phyloP scores from a whole-genome alignment of 192 early-diverging fungal genomes.

The Physocladia obscura region DNA sequence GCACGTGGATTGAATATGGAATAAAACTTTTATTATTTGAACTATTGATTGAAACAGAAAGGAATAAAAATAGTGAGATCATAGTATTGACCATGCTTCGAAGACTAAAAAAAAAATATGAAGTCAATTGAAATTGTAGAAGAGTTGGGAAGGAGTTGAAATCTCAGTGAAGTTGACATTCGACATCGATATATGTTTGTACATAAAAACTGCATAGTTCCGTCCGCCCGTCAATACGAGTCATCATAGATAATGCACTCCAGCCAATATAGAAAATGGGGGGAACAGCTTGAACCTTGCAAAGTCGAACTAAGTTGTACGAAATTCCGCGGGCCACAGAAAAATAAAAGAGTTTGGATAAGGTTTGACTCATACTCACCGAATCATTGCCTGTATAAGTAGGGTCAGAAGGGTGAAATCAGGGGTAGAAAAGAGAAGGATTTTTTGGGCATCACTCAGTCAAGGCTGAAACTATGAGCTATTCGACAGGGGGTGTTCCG shows the following conservation, averaged over 20 bases:
- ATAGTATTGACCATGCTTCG: too few species aligned
- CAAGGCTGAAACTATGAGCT: slow-evolving; percentile 19
- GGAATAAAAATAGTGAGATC: too few species aligned
- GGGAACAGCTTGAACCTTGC: not conserved
- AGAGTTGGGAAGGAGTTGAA: too few species aligned
- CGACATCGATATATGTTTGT: slow-evolving; percentile 4
- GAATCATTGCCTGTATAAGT: too few species aligned
- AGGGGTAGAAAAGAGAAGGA: too few species aligned
- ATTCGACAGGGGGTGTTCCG: slow-evolving; percentile 23
- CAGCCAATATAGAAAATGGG: not conserved
- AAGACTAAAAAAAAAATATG: too few species aligned
- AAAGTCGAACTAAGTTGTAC: not conserved
- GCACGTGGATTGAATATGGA: not conserved
- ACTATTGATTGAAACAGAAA: too few species aligned
- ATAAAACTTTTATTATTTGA: not conserved
- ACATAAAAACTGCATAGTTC: slow-evolving; percentile 4
- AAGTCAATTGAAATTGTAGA: too few species aligned
- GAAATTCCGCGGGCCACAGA: too few species aligned
- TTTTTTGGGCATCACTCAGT: not conserved
- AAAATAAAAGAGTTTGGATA: too few species aligned
- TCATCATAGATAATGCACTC: not conserved
- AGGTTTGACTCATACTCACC: too few species aligned
- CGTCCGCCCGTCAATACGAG: slow-evolving; percentile 23
- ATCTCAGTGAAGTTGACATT: slow-evolving; percentile 24
- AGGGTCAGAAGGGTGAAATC: too few species aligned